These are phyloP conservation scores for Volvox carteri DNA, from an alignment of 163 green algal species.

Conservation along the genomic window DNA sequence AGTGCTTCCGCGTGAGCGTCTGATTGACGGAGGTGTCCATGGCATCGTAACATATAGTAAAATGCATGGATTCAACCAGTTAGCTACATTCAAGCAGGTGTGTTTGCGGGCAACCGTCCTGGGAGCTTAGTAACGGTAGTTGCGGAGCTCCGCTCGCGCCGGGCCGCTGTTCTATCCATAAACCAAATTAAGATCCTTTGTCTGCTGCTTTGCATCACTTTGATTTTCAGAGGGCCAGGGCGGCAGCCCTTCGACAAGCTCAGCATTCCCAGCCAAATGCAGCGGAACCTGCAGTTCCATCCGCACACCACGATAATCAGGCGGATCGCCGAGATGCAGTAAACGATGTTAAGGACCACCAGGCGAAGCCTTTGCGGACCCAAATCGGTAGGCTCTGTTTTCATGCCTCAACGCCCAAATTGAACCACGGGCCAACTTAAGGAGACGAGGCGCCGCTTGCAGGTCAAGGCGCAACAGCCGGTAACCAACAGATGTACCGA, in stretches of 20 bases:
- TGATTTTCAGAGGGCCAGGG: conserved; percentile 19
- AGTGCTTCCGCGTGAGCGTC: not conserved
- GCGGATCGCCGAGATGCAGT: not conserved
- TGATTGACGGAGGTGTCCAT: not conserved
- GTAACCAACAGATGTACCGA: not conserved
- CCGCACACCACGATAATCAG: not conserved
- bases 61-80: conserved; percentile 38
- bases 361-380: not conserved
- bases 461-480: not conserved
- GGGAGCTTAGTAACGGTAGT: not conserved
- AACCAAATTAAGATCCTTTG: not conserved
- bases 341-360: not conserved
- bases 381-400: not conserved
- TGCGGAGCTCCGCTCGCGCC: too few relatives aligned
- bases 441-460: not conserved
- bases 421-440: not conserved
- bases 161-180: not conserved
- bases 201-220: not conserved
- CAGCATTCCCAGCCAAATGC: not conserved
- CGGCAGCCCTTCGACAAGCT: not conserved
- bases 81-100: conserved; percentile 43
- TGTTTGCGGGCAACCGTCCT: not conserved
- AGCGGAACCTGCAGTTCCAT: not conserved
- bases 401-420: not conserved
- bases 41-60: not conserved